Conservation (phyloP, 2,329 filamentous ascomycete genomes). For the Fusarium mundagurra region DNA sequence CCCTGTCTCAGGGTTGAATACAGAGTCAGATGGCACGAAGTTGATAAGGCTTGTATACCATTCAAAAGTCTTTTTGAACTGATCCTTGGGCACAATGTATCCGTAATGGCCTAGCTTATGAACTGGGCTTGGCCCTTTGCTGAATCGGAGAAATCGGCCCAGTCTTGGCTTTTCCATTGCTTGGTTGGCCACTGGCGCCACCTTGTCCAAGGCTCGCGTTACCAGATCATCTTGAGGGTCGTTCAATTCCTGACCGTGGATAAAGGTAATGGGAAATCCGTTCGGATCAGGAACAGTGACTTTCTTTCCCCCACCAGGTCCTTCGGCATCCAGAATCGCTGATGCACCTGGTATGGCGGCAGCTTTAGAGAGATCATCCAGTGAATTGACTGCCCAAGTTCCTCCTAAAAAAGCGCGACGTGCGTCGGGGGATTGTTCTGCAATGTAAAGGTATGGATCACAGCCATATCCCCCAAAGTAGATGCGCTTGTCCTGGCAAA, state of each 20-base stretch:
- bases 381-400: background rate
- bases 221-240: background rate
- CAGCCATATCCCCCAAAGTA: background rate
- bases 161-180: background rate
- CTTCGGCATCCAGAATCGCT: background rate
- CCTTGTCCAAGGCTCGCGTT: no score
- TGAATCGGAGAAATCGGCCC: background rate
- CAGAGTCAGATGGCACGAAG: background rate
- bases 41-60: background rate
- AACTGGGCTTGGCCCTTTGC: background rate
- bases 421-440: background rate
- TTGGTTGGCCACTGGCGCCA: background rate
- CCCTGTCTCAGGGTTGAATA: background rate
- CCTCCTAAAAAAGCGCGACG: background rate
- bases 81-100: background rate
- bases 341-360: background rate
- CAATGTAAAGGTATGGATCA: background rate
- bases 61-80: background rate
- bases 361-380: background rate
- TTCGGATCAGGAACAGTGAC: background rate
- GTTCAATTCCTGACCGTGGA: background rate
- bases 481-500: background rate
- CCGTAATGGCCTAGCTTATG: background rate
- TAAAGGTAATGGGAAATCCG: background rate
- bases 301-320: background rate